Conservation (phyloP, 2,329 filamentous ascomycete species). For the Myriosclerotinia curreyana region DNA sequence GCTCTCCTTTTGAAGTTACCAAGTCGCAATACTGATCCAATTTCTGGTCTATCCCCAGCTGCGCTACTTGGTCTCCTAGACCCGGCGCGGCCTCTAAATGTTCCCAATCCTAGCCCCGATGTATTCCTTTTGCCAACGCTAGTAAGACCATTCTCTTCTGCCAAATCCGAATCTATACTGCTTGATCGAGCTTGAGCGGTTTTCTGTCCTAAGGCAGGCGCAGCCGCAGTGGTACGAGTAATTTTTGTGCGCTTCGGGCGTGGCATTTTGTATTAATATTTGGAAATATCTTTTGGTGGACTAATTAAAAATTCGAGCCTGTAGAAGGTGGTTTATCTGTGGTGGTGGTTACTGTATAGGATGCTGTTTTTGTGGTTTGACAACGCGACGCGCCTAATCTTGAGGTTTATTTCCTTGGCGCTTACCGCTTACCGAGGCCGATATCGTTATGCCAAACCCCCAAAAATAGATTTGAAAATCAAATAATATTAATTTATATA, state of each 20-base stretch:
- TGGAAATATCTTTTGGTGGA: not conserved
- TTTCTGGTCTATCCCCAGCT: conserved; percentile 31
- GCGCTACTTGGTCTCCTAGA: conserved; percentile 32
- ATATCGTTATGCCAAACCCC: no score
- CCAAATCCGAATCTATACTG: conserved; percentile 38
- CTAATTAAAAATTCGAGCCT: not conserved
- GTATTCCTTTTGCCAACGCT: conserved; percentile 34
- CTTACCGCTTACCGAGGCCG: no score
- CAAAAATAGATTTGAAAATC: no score
- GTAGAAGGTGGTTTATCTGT: not conserved
- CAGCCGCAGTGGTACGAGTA: not conserved
- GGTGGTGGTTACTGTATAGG: not conserved
- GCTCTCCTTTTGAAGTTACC: conserved; percentile 56
- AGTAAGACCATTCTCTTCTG: conserved; percentile 33
- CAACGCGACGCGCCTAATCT: not conserved
- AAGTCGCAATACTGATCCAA: conserved; percentile 48
- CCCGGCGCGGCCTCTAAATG: conserved; percentile 34
- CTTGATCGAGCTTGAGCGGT: conserved; percentile 34
- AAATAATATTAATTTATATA: no score
- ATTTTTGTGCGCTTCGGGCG: conserved; percentile 14
- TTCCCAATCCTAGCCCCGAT: conserved; percentile 35
- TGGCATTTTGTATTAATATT: not conserved
- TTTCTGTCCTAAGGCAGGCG: conserved; percentile 28
- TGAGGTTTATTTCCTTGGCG: not conserved
- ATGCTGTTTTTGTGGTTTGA: not conserved